Conservation (phyloP, 176 grass and related monocot genomes). For the Dactylis glomerata region DNA sequence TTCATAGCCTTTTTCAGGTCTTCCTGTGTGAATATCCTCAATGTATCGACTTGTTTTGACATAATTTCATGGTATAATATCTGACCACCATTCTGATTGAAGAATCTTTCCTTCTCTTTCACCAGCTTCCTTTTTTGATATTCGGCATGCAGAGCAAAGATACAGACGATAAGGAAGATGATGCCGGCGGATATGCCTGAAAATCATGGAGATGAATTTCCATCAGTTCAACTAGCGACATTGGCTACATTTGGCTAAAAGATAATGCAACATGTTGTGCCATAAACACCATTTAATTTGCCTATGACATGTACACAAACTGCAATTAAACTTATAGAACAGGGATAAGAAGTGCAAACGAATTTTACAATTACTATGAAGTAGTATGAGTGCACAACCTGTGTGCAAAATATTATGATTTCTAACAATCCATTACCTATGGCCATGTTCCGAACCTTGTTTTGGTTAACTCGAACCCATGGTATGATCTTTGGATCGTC, state of each 20-base stretch:
- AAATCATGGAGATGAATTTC: not conserved
- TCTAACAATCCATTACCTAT: not conserved
- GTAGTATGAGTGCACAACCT: not conserved
- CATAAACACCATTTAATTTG: not conserved
- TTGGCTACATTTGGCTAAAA: not conserved
- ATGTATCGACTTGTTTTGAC: slow-evolving; percentile 12
- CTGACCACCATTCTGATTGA: slow-evolving; percentile 11
- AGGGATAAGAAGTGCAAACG: not conserved
- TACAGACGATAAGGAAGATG: not conserved
- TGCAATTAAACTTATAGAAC: not conserved
- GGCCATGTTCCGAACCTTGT: not conserved
- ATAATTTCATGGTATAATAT: slow-evolving; percentile 25
- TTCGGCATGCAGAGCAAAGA: not conserved
- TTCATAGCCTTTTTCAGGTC: slow-evolving; percentile 40
- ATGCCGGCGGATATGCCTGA: not conserved
- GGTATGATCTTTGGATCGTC: not conserved
- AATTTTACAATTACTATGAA: not conserved
- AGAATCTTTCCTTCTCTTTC: not conserved
- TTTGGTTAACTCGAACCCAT: not conserved
- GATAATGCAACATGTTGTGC: not conserved
- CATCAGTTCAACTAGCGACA: not conserved
- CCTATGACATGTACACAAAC: not conserved
- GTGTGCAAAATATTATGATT: not conserved
- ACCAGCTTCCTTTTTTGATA: not conserved
- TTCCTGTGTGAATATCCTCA: slow-evolving; percentile 30